Evolutionary conservation across 176 grass and related monocot genomes (phyloP), one percentile per base, ranked within the genome.

Genomic region (Phoenix roebelenii): DNA sequence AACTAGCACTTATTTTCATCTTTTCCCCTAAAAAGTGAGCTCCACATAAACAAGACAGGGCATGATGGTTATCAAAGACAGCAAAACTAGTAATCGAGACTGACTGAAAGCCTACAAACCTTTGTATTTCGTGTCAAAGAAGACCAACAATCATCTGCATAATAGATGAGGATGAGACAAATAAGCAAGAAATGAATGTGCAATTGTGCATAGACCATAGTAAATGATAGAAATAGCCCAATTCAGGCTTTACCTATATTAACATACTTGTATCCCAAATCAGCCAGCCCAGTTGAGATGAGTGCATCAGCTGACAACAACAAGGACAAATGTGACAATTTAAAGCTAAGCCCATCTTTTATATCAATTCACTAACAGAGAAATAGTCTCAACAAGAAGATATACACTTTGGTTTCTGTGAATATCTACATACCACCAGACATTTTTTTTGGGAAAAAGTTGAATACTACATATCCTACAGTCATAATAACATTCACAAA

Each of bases 131-230:
- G 70, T 30, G 44, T 75, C 24, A 79, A 24, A 50, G 61, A 76
- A 3, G 92, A 91, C 92, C 92, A 97, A 71, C 87, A 91, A 75
- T 97, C 92, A 63, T 97, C 92, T 97, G 87, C 64, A 57, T 32
- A 69, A 66, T 57, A 5, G 62, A 50, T 16, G 52, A 82, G 61
- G 7, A 57, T 32, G 5, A 29, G 10, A 61, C 15, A 16, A 70
- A 16, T 62, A 18, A 22, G 23, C 4, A 57, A 20, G 15, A 0
- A 35, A 18, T 60, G 48, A 15, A 0, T 29, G n/a, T 16, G n/a
- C 7, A 4, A 66, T 22, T 17, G 18, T 24, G 39, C 2, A 22
- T 50, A 18, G 15, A 4, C 12, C 35, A 44, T 14, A 12, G 35
- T 14, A 2, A 0, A 44, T 14, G 10, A 44, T 10, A 44, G 35